Conservation (phyloP, 257 asterid genomes). For the Jaltomata sinuosa region DNA sequence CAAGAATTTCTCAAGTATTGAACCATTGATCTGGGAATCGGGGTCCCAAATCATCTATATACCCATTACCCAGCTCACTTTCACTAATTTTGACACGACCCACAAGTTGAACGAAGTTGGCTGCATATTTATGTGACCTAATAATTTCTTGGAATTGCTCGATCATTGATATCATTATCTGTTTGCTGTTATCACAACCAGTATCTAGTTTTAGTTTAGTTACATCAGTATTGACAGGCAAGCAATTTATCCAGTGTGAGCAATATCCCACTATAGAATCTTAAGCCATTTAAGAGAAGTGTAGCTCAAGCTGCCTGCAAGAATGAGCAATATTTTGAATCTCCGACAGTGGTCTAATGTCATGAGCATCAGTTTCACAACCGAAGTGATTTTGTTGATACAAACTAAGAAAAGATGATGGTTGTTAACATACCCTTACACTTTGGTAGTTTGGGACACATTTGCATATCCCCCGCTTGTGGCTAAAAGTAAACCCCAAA, state of each 20-base stretch:
- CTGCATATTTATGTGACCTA: background rate
- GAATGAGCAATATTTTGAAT: background rate
- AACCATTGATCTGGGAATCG: background rate
- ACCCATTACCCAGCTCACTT: background rate
- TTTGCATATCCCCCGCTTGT: background rate
- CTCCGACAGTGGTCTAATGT: background rate
- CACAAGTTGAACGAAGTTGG: background rate
- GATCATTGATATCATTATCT: background rate
- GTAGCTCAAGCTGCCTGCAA: constrained; percentile 76
- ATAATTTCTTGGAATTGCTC: background rate
- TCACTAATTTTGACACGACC: background rate
- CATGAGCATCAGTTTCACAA: background rate
- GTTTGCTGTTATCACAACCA: background rate
- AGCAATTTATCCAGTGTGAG: background rate
- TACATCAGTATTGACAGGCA: background rate
- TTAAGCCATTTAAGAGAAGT: constrained; percentile 21
- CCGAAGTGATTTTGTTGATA: background rate
- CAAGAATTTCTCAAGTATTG: background rate
- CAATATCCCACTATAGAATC: background rate
- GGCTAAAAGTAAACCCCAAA: background rate
- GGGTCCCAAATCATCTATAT: background rate
- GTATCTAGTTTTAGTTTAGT: background rate
- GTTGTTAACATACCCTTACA: background rate
- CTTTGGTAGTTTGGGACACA: background rate
- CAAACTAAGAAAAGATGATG: background rate